Conservation (phyloP, 2,329 filamentous ascomycete species). For the Rhinocladiella mackenziei region DNA sequence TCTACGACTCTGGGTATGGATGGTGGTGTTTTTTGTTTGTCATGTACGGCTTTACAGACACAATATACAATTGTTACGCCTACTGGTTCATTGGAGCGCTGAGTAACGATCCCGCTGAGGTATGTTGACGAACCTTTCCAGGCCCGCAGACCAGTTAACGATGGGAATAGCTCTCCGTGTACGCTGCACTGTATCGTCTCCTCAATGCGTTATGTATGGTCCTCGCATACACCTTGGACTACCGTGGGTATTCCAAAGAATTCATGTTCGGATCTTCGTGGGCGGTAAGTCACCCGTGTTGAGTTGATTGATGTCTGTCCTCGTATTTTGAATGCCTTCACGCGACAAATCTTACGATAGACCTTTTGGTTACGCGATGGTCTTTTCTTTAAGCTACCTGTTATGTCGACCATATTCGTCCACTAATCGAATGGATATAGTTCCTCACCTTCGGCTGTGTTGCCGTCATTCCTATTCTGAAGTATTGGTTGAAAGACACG, state of each 20-base stretch:
- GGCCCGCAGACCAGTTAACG: too few relatives aligned
- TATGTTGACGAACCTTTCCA: too few relatives aligned
- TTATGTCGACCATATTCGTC: not conserved
- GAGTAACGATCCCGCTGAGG: not conserved
- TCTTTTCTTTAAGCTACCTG: too few relatives aligned
- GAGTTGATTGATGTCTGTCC: too few relatives aligned
- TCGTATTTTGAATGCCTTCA: too few relatives aligned
- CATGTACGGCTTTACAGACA: conserved; percentile 13
- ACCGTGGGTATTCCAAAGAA: conserved; percentile 3
- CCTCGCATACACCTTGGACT: not conserved
- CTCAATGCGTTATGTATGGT: conserved; percentile 2
- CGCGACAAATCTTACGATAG: too few relatives aligned
- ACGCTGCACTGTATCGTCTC: conserved; percentile 19
- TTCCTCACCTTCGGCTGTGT: not conserved
- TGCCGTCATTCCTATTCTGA: not conserved
- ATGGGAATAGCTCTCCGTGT: conserved; percentile 22
- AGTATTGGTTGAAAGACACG: conserved; percentile 8
- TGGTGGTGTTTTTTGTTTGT: conserved; percentile 4
- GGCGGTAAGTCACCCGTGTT: conserved; percentile 34
- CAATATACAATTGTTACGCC: conserved; percentile 5
- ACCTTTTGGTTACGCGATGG: too few relatives aligned
- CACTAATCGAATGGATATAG: not conserved
- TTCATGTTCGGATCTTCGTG: conserved; percentile 25
- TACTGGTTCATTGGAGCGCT: conserved; percentile 1
- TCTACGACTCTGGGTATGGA: conserved; percentile 5